Evolutionary conservation across 345 rosid genomes (phyloP), one percentile per base, ranked within the genome.

Genomic region (Kandelia obovata): DNA sequence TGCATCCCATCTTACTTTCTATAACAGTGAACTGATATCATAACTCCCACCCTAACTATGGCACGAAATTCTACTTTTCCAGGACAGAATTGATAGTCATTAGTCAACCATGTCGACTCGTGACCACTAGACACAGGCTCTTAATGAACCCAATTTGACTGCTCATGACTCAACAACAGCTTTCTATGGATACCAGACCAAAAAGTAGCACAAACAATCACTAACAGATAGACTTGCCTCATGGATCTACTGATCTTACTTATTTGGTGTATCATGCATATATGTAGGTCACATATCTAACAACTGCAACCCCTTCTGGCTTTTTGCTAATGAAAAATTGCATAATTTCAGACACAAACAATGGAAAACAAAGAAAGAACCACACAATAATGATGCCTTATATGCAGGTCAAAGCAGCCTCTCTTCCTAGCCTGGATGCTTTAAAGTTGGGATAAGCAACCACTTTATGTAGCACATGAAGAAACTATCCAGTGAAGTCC

Each of bases 141-240:
- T 34, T 27, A 6, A 23, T 34, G 27, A 37, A 15, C 25, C 70
- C 56, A 62, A 71, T 55, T 71, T 53, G 68, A 15, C 56, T 68
- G 37, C 49, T 37, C 35, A 55, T 11, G 49, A 43, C 49, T 13
- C 17, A 43, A 43, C 43, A 37, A 10, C 61, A 53, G 37, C 23
- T 26, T n/a, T 27, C 43, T 55, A 37, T 21, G 30, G 8, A 61
- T 25, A 37, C 23, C 61, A 34, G 62, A 69, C 25, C 9, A 1
- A 16, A 15, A 46, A 31, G 28, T 15, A 9, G 27, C 6, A 17
- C 64, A 25, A 0, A 32, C 25, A 32, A 31, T 23, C 3, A 7
- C n/a, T 51, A n/a, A 60, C 15, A 51, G 47, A 60, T 47, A 51
- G 25, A 61, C 28, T 39, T 39, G 17, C 26, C 32, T 23, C 20